Percentiles rank a stretch among this genome's conserved stretches.
Conservation (phyloP, 2,329 filamentous ascomycete genomes). For the Paracorniculantispora psalliotae region DNA sequence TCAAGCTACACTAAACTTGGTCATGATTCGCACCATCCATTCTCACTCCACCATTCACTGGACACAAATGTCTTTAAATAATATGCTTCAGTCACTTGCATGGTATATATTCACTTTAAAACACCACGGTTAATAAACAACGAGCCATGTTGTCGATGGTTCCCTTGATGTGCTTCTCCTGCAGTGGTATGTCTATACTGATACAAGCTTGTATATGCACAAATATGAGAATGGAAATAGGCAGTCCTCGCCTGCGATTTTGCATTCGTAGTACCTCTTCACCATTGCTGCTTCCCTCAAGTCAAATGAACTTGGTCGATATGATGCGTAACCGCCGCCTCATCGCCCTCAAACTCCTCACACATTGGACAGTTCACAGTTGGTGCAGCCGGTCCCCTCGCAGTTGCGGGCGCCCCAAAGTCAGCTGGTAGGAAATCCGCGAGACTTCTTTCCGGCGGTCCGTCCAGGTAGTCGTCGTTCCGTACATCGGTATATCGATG, state of each 20-base stretch:
- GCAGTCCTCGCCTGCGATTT: no score
- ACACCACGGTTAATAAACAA: background rate
- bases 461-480: constrained; percentile 32
- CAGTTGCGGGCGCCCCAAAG: constrained; percentile 23
- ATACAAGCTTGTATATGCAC: no score
- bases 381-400: constrained; percentile 13
- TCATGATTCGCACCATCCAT: background rate
- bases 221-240: no score
- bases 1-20: background rate
- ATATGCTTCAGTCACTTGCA: background rate
- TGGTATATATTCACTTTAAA: background rate
- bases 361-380: constrained; percentile 58
- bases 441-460: constrained; percentile 35
- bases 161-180: no score
- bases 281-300: constrained; percentile 6
- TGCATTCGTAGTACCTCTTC: no score
- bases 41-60: background rate
- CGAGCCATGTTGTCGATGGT: background rate
- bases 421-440: constrained; percentile 45
- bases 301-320: constrained; percentile 41
- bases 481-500: constrained; percentile 31
- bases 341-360: constrained; percentile 61
- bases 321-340: constrained; percentile 62
- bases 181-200: no score
- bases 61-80: background rate